Percentiles rank a stretch among this genome's conserved stretches.
These are phyloP conservation scores for Euphrasia arctica DNA, from an alignment of 305 asterid genomes.

Conservation along the genomic window DNA sequence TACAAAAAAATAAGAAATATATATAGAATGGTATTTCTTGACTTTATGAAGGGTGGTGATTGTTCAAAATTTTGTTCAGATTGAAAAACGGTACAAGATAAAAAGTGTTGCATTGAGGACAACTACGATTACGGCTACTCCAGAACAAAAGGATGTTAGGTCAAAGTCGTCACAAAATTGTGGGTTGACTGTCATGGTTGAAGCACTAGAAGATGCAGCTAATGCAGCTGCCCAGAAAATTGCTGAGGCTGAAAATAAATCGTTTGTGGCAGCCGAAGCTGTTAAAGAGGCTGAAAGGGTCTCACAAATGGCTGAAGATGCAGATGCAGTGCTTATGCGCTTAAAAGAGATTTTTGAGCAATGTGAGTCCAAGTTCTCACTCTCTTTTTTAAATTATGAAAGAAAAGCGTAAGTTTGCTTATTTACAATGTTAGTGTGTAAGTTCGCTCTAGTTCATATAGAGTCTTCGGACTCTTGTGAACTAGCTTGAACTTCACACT, in stretches of 20 bases:
- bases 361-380: background rate
- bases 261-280: slow-evolving; percentile 8
- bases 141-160: background rate
- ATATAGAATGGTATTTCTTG: background rate
- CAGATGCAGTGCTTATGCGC: slow-evolving; percentile 6
- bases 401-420: background rate
- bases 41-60: background rate
- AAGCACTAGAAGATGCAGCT: slow-evolving; percentile 4
- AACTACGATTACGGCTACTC: background rate
- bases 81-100: background rate
- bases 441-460: no score
- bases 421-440: no score
- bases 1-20: no score
- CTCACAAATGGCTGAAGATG: slow-evolving; percentile 10
- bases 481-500: no score
- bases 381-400: background rate
- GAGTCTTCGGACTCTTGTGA: no score
- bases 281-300: slow-evolving; percentile 5
- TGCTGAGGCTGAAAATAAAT: slow-evolving; percentile 10
- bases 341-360: background rate
- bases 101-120: background rate
- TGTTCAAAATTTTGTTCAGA: background rate
- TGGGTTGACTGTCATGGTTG: background rate
- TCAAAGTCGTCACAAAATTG: background rate
- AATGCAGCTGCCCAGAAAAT: slow-evolving; percentile 1